A percentile compares a stretch with the other conserved stretches of the same genome.
phyloP scores from a whole-genome alignment of 495 filamentous ascomycete genomes.

The Elasticomyces elasticus region DNA sequence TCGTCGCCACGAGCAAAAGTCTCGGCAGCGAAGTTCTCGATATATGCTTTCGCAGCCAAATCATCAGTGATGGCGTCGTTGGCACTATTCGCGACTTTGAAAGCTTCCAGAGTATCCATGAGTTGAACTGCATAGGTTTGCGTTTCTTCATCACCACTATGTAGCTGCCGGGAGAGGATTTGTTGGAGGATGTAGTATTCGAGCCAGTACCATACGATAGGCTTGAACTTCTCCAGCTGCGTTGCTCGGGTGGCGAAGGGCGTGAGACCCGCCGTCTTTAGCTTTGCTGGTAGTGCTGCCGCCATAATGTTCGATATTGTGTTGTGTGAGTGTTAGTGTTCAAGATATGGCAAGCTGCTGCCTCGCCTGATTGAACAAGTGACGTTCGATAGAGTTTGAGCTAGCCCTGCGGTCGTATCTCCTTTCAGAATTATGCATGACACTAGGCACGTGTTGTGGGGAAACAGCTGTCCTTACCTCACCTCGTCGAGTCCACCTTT shows the following conservation, averaged over 20 bases:
- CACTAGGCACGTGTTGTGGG: neutral
- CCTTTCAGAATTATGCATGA: neutral
- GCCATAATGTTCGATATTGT: slow-evolving; percentile 41
- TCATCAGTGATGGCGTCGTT: slow-evolving; percentile 76
- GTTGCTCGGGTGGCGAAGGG: slow-evolving; percentile 70
- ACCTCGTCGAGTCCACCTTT: neutral
- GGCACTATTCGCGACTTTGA: slow-evolving; percentile 49
- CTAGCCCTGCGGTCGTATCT: too few species aligned
- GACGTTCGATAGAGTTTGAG: too few species aligned
- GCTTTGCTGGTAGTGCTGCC: slow-evolving; percentile 57
- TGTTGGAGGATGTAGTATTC: slow-evolving; percentile 90
- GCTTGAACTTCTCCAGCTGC: slow-evolving; percentile 75
- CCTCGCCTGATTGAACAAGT: too few species aligned
- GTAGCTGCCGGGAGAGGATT: slow-evolving; percentile 69
- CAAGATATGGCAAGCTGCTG: neutral
- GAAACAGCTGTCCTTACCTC: too few species aligned
- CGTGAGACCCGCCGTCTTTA: slow-evolving; percentile 67
- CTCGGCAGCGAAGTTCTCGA: slow-evolving; percentile 86
- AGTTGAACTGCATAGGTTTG: slow-evolving; percentile 66
- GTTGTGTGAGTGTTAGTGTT: neutral
- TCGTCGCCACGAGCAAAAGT: slow-evolving; percentile 77
- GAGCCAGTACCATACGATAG: slow-evolving; percentile 77
- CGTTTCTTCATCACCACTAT: slow-evolving; percentile 62
- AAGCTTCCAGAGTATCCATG: slow-evolving; percentile 90
- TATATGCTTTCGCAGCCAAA: slow-evolving; percentile 73